These are phyloP conservation scores for Malus hybrid DNA, from an alignment of 331 rosid species.

Conservation along the genomic window DNA sequence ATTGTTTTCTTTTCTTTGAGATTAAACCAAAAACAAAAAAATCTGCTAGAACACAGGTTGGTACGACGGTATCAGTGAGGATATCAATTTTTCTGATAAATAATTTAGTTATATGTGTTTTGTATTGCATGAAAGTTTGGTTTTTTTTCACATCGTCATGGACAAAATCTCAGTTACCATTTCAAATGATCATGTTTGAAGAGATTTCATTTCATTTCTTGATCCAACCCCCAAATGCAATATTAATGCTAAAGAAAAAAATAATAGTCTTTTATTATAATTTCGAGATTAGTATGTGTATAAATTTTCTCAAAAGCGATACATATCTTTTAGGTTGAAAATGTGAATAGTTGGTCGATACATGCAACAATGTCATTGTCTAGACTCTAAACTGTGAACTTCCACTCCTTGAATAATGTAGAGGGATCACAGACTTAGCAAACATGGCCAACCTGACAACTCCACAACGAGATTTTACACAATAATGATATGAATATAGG, in stretches of 20 bases:
- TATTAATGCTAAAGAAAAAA: background rate
- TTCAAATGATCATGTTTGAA: background rate
- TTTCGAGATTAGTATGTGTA: background rate
- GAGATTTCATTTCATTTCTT: background rate
- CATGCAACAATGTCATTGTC: background rate
- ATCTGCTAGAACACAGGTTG: background rate
- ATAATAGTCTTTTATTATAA: background rate
- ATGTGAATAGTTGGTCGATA: background rate
- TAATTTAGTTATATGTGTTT: background rate
- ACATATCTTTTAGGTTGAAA: too few species aligned
- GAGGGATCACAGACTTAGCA: constrained; percentile 18
- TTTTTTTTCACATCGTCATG: background rate
- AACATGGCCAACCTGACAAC: constrained; percentile 56
- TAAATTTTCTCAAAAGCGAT: background rate
- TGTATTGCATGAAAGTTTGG: constrained; percentile 3
- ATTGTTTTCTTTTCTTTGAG: constrained; percentile 6
- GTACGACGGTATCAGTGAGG: background rate
- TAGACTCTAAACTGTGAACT: background rate
- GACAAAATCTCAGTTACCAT: background rate
- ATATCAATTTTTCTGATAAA: background rate
- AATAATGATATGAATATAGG: background rate
- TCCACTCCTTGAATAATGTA: constrained; percentile 2
- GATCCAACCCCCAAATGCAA: background rate
- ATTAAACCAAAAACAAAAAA: background rate
- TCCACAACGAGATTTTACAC: constrained; percentile 23